phyloP scores from a whole-genome alignment of 176 grass and related monocot species.

The Zoysia japonica region DNA sequence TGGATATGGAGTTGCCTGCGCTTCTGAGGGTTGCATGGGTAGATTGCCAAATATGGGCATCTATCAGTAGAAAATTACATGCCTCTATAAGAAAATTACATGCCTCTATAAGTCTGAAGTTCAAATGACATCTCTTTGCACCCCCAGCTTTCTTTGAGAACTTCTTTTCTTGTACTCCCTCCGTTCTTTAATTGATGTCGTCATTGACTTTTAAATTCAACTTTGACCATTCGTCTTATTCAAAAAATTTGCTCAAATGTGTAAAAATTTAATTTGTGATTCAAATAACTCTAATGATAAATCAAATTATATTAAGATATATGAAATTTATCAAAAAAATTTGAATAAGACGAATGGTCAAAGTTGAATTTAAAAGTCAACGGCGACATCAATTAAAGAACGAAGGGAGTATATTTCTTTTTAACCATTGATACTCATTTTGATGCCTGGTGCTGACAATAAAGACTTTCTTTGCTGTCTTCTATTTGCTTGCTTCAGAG shows the following conservation, averaged over 20 bases:
- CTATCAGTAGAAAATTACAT: background rate
- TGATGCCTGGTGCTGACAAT: background rate
- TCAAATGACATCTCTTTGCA: background rate
- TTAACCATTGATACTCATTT: constrained; percentile 10
- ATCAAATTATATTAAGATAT: no score
- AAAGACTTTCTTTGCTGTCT: background rate
- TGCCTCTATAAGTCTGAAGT: constrained; percentile 9
- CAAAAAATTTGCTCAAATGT: no score
- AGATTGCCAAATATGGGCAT: background rate
- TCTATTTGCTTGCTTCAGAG: constrained; percentile 38
- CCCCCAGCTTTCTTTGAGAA: background rate
- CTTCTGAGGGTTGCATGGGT: background rate
- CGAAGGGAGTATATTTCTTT: background rate
- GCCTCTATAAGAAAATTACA: background rate
- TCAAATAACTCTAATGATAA: no score
- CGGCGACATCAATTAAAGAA: no score
- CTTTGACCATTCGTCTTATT: no score
- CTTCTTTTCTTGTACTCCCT: background rate
- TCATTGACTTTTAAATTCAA: no score
- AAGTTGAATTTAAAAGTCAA: no score
- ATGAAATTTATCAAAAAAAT: no score
- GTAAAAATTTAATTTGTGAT: no score
- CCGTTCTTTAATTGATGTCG: no score
- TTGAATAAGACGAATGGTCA: no score
- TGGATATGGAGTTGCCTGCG: background rate